Evolutionary conservation across 441 rosid species (phyloP), one percentile per base, ranked within the genome.

Genomic region (Jatropha podagrica): DNA sequence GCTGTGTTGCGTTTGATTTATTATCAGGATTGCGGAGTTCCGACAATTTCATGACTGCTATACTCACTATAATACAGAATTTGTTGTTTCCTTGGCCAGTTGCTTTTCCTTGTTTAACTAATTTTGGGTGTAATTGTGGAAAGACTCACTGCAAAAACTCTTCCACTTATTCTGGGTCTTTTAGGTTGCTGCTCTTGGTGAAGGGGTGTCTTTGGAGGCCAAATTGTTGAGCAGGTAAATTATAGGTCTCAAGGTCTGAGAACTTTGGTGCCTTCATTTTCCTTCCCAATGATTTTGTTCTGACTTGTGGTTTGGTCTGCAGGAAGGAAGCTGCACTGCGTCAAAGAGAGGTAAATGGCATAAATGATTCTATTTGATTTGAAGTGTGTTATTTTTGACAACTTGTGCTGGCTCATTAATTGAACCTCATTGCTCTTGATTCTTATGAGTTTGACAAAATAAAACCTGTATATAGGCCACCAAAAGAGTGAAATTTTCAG

Each of bases 311-410:
- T 38, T 63, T 9, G 23, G 52, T 68, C 49, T 83, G 84, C 85
- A 90, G 99, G 87, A 96, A 89, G 84, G 97, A 94, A 87, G 99
- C 95, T 58, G 96, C 96, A 40, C 74, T 96, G 85, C 96, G 90
- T 65, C 97, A 94, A 81, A 87, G 98, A 86, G 98, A 96, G 92
- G 93, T 83, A 80, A 73, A 55, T 46, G 60, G 48, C 18, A 42
- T 69, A 14, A 79, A 88, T 74, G 89, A 90, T 44, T 68, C 23
- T 74, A n/a, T 40, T 52, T 75, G 4, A 42, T 44, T 62, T 54
- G 60, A 63, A 60, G 55, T 51, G 20, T 58, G 74, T 73, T 52
- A 40, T 1, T 18, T 10, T 10, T 52, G 68, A 46, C 77, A 18
- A 40, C 69, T 65, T 54, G 40, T 75, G 67, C 51, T 59, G 32